Evolutionary conservation across 768 basidiomycete genomes (phyloP), one percentile per base, ranked within the genome.

Genomic region (Auricularia heimuer): DNA sequence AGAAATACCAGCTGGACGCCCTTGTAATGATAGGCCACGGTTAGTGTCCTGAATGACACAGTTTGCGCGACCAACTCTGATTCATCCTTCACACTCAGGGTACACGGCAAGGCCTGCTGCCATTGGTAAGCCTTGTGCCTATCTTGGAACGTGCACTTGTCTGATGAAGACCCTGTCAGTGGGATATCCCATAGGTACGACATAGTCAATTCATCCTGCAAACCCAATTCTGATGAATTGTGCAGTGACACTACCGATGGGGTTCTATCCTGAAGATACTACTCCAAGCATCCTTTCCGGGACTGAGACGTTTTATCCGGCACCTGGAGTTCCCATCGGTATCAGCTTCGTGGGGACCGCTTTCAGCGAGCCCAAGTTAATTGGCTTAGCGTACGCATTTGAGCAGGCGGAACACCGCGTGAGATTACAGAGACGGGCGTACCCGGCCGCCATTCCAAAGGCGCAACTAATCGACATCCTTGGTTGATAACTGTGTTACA

Each of bases 281-380:
- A 72, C 78, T 1, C 29, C 29, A 29, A 29, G 29, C 29, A 74
- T 78, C 6, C 11, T 51, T 21, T 29, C 56, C 7, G 65, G 80
- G 76, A 45, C 75, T 0, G 66, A 62, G 11, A 78, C 79, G 2
- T 75, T 81, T 0, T 81, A 79, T 63, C 80, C 82, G 0, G 80
- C 79, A 0, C 85, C 83, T 3, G 83, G 83, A 8, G 79, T 83
- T 44, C 85, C 86, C 0, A 83, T 87, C 60, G 86, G 86, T 0
- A 71, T 87, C 4, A 81, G 84, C 3, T 87, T 88, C 74, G 68
- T 86, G 8, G 84, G 85, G 0, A 83, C 85, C 1, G 82, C 82
- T 12, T 88, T 83, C 71, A 82, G 82, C 54, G 87, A 87, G 64
- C 82, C 80, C 29, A 29, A 29, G 29, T 29, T 14, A 42, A 14